Base-by-base conservation (phyloP, 2,329 filamentous ascomycete genomes). In the Aureobasidium sp. region DNA sequence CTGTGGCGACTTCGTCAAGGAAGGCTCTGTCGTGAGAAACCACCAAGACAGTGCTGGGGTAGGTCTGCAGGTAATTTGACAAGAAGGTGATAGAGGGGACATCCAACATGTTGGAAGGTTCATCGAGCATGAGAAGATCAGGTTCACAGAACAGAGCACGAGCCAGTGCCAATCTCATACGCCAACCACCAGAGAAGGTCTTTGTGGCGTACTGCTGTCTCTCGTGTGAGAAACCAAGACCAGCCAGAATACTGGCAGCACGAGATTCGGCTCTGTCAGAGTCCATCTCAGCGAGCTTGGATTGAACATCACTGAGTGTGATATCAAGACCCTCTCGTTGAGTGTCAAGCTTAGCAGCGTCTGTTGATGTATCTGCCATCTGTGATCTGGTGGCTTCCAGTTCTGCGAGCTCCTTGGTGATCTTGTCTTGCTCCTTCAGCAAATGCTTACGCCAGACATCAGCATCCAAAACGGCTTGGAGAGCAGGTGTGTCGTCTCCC, bases 41-140 rank as follows among this genome's bases (percentile, higher is more conserved):
- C 59, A 99, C 93, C 14, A 99, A 82, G 32, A 99, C 86, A 2
- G 94, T 97, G 76, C 91, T 96, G 42, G 93, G 93, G 72, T 99
- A 99, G 53, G 81, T 81, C 75, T 97, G 92, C 9, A 99, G 87
- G 73, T 99, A 99, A 71, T 92, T 93, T 51, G 93, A 89, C 73
- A 99, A 83, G 84, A 97, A 99, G 61, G 94, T 95, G 72, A 99
- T 97, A 29, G 94, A 97, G n/a, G 94, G 94, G 62, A 99, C 94
- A 77, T 97, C 94, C 90, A 99, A 91, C 93, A 97, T 97, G 86
- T 97, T 97, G 61, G 93, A 97, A 78, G 94, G 94, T 85, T 99
- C 94, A 80, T 99, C 94, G 68, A 99, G 91, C 74, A 99, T 83
- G 63, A 99, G 79, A 58, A 99, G 81, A 77, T 99, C 94, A 47